Base-by-base conservation (phyloP, 768 basidiomycete species). In the Amanita muscaria region DNA sequence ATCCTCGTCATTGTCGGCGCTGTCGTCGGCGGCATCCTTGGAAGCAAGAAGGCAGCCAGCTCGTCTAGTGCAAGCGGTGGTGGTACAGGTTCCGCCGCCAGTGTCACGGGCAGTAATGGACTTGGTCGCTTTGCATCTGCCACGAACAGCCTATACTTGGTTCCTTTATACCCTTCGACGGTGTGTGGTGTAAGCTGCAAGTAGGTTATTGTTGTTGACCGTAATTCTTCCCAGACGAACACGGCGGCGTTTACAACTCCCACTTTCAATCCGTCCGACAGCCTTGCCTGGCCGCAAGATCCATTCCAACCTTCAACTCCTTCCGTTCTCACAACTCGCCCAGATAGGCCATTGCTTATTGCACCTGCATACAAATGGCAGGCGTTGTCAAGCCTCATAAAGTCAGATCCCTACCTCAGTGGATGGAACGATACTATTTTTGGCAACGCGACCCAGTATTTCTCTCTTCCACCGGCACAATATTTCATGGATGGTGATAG, bases 391-490 rank as follows among this genome's bases (percentile, higher is more conserved):
- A 57, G 59, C 18, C 72, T 96, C 53, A 94, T 98, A 56, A 63
- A 71, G 43, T 75, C 68, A 42, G 90, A 98, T 59, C 79, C 88
- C 3, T 98, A 99, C 67, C 73, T 98, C 56, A 67, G 73, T 47
- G 70, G 64, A 48, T 98, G 94, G 94, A 96, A 99, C 62, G 71
- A 72, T 18, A 85, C 88, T 36, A 97, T 98, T 59, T 86, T 97
- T 51, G 69, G 62, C 41, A 97, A 98, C 64, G 96, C 92, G 11
- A 77, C 87, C 0, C 64, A 69, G n/a, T 91, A 84, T 57, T 77
- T 71, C 58, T 56, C 62, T 41, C 63, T 74, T 18, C 67, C 72
- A n/a, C 78, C 83, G 31, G 83, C 88, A 25, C 54, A 52, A 16
- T 96, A 97, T 60, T 61, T 66, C 51, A 61, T 76, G 56, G 96